Evolutionary conservation across 441 rosid genomes (phyloP).

Genomic region (Melastoma candidum): DNA sequence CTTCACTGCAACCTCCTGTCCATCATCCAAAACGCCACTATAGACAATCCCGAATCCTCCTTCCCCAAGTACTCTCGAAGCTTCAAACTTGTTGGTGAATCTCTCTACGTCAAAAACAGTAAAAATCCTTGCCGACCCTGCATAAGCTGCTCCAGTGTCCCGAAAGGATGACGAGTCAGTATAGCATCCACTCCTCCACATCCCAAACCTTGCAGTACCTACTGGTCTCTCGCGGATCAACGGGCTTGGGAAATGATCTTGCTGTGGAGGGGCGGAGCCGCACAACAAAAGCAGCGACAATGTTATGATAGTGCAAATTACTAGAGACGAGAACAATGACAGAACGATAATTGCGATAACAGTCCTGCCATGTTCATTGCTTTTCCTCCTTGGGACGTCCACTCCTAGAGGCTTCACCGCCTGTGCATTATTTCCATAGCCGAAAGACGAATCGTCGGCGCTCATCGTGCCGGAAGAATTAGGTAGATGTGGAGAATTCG

Average conservation of each 20-base stretch:
- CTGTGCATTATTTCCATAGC: constrained; percentile 21
- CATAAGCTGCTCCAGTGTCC: constrained; percentile 4
- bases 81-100: constrained; percentile 10
- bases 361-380: constrained; percentile 26
- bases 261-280: constrained; percentile 1
- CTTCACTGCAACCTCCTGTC: constrained; percentile 17
- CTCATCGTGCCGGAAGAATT: constrained; percentile 26
- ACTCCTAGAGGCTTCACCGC: constrained; percentile 53
- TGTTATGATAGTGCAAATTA: constrained; percentile 10
- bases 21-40: constrained; percentile 8
- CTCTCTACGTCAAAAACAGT: constrained; percentile 9
- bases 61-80: constrained; percentile 14
- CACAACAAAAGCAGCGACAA: constrained; percentile 5
- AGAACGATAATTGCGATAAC: constrained; percentile 33
- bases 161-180: constrained; percentile 1
- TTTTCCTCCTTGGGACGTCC: constrained; percentile 32
- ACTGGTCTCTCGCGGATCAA: constrained; percentile 6
- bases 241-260: neutral
- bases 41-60: constrained; percentile 18
- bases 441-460: constrained; percentile 30
- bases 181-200: constrained; percentile 2
- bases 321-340: constrained; percentile 35
- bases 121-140: constrained; percentile 14
- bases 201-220: constrained; percentile 3
- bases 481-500: constrained; percentile 49